A percentile compares a stretch with the other conserved stretches of the same genome.
These are phyloP conservation scores for Phytophthora sojae DNA, from an alignment of 352 stramenopile genomes.

Conservation along the genomic window DNA sequence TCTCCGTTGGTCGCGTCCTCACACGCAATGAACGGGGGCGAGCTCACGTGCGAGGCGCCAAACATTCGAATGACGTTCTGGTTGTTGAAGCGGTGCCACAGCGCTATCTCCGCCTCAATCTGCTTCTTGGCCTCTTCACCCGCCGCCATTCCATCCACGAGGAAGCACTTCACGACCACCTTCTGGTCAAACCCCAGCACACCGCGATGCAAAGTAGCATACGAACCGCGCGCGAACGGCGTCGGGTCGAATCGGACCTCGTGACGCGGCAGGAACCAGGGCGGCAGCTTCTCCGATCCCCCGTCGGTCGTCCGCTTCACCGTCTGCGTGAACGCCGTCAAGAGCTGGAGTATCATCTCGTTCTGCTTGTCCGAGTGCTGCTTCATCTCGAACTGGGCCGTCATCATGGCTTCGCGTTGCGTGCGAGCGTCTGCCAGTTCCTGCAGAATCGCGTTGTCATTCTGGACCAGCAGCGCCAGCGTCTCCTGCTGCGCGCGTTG, in stretches of 20 bases:
- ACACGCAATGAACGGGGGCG: slow-evolving; percentile 31
- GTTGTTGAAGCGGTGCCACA: slow-evolving; percentile 34
- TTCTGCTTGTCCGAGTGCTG: neutral
- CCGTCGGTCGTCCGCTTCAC: neutral
- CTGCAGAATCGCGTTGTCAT: neutral
- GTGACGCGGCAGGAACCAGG: slow-evolving; percentile 17
- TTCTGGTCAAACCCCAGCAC: slow-evolving; percentile 22
- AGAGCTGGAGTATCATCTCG: neutral
- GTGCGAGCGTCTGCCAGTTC: slow-evolving; percentile 2
- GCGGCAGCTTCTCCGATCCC: neutral
- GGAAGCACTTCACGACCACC: slow-evolving; percentile 42
- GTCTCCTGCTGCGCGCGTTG: neutral
- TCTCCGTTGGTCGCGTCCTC: slow-evolving; percentile 28
- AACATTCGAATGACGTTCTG: slow-evolving; percentile 42
- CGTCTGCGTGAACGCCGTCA: neutral
- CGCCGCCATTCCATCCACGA: slow-evolving; percentile 8
- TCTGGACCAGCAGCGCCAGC: neutral
- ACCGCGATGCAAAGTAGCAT: slow-evolving; percentile 23
- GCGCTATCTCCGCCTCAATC: slow-evolving; percentile 25
- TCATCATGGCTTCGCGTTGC: neutral
- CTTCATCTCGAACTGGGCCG: slow-evolving; percentile 3
- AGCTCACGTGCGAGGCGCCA: slow-evolving; percentile 36
- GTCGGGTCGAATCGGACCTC: slow-evolving; percentile 16
- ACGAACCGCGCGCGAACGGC: slow-evolving; percentile 30
- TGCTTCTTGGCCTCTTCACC: neutral